phyloP scores from a whole-genome alignment of 441 rosid species.

The Eutrema salsugineum region DNA sequence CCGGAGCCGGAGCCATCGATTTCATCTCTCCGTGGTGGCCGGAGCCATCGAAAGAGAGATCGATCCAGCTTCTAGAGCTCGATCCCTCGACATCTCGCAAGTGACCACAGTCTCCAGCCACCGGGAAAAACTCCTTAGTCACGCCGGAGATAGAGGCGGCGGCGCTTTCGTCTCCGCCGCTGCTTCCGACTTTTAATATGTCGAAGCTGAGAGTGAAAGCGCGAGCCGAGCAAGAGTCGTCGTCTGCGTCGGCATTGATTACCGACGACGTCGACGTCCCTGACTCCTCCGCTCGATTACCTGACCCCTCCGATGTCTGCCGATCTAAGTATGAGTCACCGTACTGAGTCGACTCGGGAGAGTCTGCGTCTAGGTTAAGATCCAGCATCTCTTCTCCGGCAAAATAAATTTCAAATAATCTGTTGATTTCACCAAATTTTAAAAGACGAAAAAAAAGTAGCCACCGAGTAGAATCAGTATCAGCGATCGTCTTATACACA shows the following conservation, averaged over 20 bases:
- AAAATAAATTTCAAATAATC: not conserved
- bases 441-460: not conserved
- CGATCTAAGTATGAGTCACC: constrained; percentile 39
- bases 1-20: constrained; percentile 38
- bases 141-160: constrained; percentile 25
- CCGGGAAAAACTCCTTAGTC: constrained; percentile 73
- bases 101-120: constrained; percentile 32
- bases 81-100: constrained; percentile 35
- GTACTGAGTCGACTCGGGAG: constrained; percentile 56
- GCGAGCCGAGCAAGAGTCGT: constrained; percentile 64
- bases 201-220: constrained; percentile 59
- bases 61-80: constrained; percentile 51
- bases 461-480: constrained; percentile 11
- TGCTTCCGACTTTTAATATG: constrained; percentile 51
- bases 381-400: constrained; percentile 52
- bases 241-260: constrained; percentile 73
- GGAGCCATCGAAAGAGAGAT: constrained; percentile 43
- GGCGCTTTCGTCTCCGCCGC: constrained; percentile 22
- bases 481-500: not conserved
- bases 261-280: constrained; percentile 84
- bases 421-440: not conserved
- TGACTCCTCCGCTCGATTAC: constrained; percentile 47
- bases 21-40: constrained; percentile 41
- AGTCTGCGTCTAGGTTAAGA: constrained; percentile 70
- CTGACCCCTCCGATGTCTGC: constrained; percentile 39